phyloP scores from a whole-genome alignment of 306 rosid species.

The Rosa multiflora region DNA sequence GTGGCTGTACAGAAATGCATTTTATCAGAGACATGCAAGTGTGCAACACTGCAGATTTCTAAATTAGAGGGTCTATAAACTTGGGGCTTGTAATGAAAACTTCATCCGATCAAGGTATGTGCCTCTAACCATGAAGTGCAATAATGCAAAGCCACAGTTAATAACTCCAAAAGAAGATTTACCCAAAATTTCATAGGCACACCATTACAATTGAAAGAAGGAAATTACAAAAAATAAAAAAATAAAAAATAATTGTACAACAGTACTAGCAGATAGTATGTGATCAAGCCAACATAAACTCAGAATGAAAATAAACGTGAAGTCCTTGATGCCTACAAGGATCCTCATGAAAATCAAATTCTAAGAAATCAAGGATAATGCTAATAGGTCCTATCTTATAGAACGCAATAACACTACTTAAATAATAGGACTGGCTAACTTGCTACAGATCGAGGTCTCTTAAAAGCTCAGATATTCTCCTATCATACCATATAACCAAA shows the following conservation, averaged over 20 bases:
- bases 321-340: slow-evolving; percentile 9
- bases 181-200: background rate
- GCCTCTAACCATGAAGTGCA: background rate
- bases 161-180: background rate
- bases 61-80: background rate
- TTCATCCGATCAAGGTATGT: background rate
- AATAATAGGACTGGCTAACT: slow-evolving; percentile 43
- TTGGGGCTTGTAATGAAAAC: background rate
- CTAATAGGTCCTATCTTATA: slow-evolving; percentile 27
- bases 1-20: background rate
- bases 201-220: background rate
- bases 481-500: slow-evolving; percentile 84
- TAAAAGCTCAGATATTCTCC: slow-evolving; percentile 71
- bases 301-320: background rate
- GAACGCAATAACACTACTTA: slow-evolving; percentile 28
- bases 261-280: background rate
- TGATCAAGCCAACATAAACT: background rate
- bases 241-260: background rate
- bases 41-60: background rate
- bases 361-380: slow-evolving; percentile 7
- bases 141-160: background rate
- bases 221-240: too few species aligned
- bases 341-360: background rate
- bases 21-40: background rate
- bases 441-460: slow-evolving; percentile 67